phyloP scores from a whole-genome alignment of 768 basidiomycete species.

The Amylocystis lapponica region DNA sequence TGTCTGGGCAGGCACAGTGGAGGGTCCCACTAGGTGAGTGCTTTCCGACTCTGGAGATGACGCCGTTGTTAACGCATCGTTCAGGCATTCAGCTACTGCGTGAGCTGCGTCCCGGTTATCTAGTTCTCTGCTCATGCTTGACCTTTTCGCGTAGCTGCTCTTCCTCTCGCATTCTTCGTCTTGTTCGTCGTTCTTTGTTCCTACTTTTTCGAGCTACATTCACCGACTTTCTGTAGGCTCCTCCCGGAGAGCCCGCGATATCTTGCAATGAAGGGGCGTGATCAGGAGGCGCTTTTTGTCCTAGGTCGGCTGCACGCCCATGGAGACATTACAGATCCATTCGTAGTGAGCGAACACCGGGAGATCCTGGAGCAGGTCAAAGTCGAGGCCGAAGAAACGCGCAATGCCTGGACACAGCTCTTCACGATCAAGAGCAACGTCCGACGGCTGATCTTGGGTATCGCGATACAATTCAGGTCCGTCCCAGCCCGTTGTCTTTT shows the following conservation, averaged over 20 bases:
- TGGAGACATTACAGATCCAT: conserved; percentile 40
- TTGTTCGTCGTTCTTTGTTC: conserved; percentile 22
- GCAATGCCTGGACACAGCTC: conserved; percentile 31
- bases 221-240: conserved; percentile 2
- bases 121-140: not conserved
- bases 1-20: conserved; percentile 37
- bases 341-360: conserved; percentile 31
- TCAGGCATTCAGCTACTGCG: conserved; percentile 16
- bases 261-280: conserved; percentile 45
- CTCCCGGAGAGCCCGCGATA: conserved; percentile 38
- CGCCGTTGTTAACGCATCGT: not conserved
- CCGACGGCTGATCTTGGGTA: conserved; percentile 39
- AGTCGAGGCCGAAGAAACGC: conserved; percentile 14
- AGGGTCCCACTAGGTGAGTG: conserved; percentile 39
- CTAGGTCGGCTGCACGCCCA: conserved; percentile 50
- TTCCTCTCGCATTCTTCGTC: conserved; percentile 33
- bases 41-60: not conserved
- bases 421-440: conserved; percentile 40
- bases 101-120: not conserved
- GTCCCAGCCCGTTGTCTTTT: conserved; percentile 7
- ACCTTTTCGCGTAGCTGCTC: conserved; percentile 6
- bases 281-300: conserved; percentile 35
- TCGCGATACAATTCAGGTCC: conserved; percentile 19
- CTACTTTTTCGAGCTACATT: not conserved
- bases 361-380: conserved; percentile 18